phyloP scores from a whole-genome alignment of 176 grass and related monocot genomes.

The Elymus sibiricus region DNA sequence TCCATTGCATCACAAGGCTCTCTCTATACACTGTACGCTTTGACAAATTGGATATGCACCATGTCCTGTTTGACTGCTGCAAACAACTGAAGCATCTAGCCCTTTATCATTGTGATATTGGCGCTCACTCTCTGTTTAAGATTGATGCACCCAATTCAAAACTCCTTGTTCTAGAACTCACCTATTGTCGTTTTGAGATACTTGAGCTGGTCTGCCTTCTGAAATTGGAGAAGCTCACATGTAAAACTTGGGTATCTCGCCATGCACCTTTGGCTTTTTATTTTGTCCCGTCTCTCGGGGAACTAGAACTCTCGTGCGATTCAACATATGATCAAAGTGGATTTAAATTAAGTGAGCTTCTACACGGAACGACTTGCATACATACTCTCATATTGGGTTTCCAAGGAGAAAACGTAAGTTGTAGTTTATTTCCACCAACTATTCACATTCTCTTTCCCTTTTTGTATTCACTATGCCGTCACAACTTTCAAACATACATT shows the following conservation, averaged over 20 bases:
- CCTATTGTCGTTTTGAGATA: background rate
- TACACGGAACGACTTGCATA: background rate
- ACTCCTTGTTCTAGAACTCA: background rate
- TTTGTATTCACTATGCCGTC: too few species aligned
- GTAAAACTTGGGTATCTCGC: background rate
- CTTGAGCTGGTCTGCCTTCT: background rate
- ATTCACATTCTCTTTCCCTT: background rate
- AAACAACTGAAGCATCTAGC: background rate
- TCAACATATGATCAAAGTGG: background rate
- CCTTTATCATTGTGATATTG: background rate
- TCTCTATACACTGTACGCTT: background rate
- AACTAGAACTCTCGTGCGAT: too few species aligned
- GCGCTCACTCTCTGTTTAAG: background rate
- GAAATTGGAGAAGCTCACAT: background rate
- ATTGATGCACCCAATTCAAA: conserved; percentile 5
- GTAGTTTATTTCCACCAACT: background rate
- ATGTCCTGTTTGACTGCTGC: background rate
- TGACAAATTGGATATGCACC: background rate
- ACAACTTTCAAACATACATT: too few species aligned
- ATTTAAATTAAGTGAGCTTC: conserved; percentile 7
- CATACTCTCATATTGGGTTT: background rate
- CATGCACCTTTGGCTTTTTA: background rate
- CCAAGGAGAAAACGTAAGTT: background rate
- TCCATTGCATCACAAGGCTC: background rate
- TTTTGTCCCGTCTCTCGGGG: too few species aligned